These are phyloP conservation scores for Fistulifera pelliculosa DNA, from an alignment of 108 stramenopile species.

Conservation along the genomic window DNA sequence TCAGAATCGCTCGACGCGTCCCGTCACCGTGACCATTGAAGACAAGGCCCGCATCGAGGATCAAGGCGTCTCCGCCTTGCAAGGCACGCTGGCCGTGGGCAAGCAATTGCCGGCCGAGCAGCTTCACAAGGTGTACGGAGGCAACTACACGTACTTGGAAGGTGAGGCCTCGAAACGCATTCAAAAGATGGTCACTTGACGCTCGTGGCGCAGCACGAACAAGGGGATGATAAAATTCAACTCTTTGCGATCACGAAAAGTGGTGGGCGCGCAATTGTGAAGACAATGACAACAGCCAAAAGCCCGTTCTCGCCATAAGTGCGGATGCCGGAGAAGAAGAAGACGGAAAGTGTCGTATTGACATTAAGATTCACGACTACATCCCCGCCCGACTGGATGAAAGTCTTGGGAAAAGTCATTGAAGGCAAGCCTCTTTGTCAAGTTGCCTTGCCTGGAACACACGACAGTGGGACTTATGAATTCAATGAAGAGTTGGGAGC, in stretches of 20 bases:
- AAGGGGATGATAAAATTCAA: neutral
- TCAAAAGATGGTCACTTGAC: constrained; percentile 21
- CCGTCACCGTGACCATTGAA: constrained; percentile 11
- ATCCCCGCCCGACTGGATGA: constrained; percentile 19
- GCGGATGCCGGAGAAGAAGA: constrained; percentile 13
- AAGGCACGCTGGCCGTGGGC: constrained; percentile 11
- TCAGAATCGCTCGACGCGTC: constrained; percentile 16
- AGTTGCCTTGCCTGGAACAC: constrained; percentile 23
- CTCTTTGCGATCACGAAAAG: constrained; percentile 7
- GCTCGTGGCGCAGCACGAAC: constrained; percentile 9
- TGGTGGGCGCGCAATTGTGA: constrained; percentile 14
- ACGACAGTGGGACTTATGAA: constrained; percentile 22
- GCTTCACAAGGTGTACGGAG: neutral
- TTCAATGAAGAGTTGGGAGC: constrained; percentile 21
- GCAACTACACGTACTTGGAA: constrained; percentile 23
- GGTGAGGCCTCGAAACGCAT: constrained; percentile 17
- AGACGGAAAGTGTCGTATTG: constrained; percentile 14
- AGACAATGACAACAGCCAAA: neutral
- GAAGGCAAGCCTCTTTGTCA: constrained; percentile 9
- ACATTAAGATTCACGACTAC: constrained; percentile 20
- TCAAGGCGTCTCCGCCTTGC: constrained; percentile 16
- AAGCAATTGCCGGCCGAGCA: constrained; percentile 15
- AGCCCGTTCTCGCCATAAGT: constrained; percentile 3
- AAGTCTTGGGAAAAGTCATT: constrained; percentile 7
- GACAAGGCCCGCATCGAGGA: constrained; percentile 15